A percentile compares a stretch with the other conserved stretches of the same genome.
Conservation (phyloP, 495 filamentous ascomycete species). For the Chaetomium cochliodes region DNA sequence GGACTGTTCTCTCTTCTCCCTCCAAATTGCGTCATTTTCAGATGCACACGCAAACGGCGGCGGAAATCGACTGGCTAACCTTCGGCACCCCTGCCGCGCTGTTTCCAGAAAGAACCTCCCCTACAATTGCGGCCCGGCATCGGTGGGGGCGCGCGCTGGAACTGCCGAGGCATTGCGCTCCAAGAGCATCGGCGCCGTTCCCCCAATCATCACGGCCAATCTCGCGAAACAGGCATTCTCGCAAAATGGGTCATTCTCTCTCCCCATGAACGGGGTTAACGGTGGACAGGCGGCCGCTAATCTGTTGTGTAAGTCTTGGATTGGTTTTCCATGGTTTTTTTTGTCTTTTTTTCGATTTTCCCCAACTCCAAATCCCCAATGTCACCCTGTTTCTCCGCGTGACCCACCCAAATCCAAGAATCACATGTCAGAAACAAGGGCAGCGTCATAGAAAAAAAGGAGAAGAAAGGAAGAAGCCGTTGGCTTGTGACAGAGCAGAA, state of each 20-base stretch:
- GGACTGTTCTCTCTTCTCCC: neutral
- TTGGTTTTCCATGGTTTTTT: neutral
- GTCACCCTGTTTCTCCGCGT: neutral
- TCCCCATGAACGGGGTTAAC: constrained; percentile 17
- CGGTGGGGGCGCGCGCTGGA: constrained; percentile 17
- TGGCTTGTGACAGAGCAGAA: constrained; percentile 16
- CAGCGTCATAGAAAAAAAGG: neutral
- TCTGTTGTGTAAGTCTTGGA: constrained; percentile 14
- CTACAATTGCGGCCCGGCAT: constrained; percentile 23
- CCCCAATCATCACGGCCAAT: constrained; percentile 20
- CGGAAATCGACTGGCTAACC: constrained; percentile 17
- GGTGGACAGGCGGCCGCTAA: constrained; percentile 1
- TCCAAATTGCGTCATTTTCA: constrained; percentile 27
- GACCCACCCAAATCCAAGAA: constrained; percentile 17
- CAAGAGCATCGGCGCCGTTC: constrained; percentile 22
- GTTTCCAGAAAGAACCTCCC: constrained; percentile 42
- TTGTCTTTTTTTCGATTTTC: neutral
- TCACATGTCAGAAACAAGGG: constrained; percentile 29
- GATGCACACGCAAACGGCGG: constrained; percentile 19
- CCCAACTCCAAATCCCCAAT: neutral
- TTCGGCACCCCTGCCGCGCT: constrained; percentile 25
- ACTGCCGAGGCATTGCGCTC: constrained; percentile 41
- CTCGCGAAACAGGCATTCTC: constrained; percentile 13
- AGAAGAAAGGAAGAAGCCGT: neutral
- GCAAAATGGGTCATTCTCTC: constrained; percentile 12